Evolutionary conservation across 202 grass and related monocot genomes (phyloP), one percentile per base, ranked within the genome.

Genomic region (Schoenoplectus triqueter): DNA sequence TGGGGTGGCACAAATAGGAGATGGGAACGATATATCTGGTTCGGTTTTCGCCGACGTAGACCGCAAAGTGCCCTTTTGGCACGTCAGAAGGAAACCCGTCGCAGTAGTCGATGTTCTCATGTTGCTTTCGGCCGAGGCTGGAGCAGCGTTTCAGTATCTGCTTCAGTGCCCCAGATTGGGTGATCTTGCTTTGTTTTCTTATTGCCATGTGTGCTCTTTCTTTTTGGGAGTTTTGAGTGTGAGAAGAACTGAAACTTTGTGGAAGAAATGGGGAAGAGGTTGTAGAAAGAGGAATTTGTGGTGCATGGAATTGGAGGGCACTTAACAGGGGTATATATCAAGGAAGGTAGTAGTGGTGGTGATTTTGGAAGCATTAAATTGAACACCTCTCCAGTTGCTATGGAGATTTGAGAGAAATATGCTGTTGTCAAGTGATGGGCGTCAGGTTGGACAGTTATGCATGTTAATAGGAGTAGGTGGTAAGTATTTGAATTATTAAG

Each of bases 131-230:
- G 0, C 95, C 92, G 9, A 95, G 87, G 89, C 92, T 97, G 2
- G 95, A 97, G 90, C 95, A 97, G 52, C 95, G 85, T 91, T 84
- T 88, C 50, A 97, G 86, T 59, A 97, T 97, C 90, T 97, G 95
- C 90, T 89, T 97, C 73, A 97, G 78, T 6, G 83, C 87, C 78
- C 73, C 75, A 6, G 89, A 70, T 62, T 87, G 81, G 8, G 79
- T 74, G 71, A 63, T 79, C 78, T 83, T 89, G 10, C 85, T 87
- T 21, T 86, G 85, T 86, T 92, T 91, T 86, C 71, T 91, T 41
- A 87, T 89, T 48, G 92, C 89, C 95, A 97, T 94, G 5, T 61
- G 5, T 61, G 46, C 0, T 68, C 4, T 84, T 17, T 18, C 18
- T 87, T 39, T 9, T 52, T 8, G 7, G 44, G 64, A 55, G 20